Percentiles rank a stretch among this genome's conserved stretches.
phyloP scores from a whole-genome alignment of 768 basidiomycete species.

The Russula brevipes region DNA sequence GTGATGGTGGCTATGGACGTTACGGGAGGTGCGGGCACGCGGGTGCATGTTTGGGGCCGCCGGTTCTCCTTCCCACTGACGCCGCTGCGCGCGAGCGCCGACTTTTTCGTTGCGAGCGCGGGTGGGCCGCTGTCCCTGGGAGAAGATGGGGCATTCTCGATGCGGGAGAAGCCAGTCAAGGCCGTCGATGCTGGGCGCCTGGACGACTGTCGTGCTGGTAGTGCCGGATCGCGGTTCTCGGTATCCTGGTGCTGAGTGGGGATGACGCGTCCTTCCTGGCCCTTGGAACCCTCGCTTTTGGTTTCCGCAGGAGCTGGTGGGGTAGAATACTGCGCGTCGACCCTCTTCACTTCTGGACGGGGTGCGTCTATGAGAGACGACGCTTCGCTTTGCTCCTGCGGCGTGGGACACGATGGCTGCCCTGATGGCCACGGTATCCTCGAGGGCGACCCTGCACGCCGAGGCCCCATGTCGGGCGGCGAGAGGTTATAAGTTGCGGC shows the following conservation, averaged over 20 bases:
- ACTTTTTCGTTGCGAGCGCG: neutral
- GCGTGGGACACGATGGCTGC: neutral
- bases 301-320: neutral
- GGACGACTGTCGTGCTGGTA: neutral
- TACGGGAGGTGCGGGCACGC: neutral
- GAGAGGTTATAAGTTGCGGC: neutral
- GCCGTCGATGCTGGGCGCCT: conserved; percentile 1
- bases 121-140: neutral
- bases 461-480: neutral
- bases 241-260: neutral
- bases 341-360: neutral
- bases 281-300: neutral
- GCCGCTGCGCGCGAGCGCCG: neutral
- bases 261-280: neutral
- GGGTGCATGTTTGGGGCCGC: neutral
- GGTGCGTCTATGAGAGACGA: neutral
- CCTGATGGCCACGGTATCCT: conserved; percentile 6
- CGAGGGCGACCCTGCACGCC: neutral
- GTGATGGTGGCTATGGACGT: neutral
- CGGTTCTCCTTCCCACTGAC: conserved; percentile 14
- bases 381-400: neutral
- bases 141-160: neutral
- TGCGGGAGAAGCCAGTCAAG: neutral
- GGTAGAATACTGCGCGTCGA: neutral
- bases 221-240: neutral